A percentile compares a stretch with the other conserved stretches of the same genome.
phyloP scores from a whole-genome alignment of 495 filamentous ascomycete species.

The Penicillium verhagenii region DNA sequence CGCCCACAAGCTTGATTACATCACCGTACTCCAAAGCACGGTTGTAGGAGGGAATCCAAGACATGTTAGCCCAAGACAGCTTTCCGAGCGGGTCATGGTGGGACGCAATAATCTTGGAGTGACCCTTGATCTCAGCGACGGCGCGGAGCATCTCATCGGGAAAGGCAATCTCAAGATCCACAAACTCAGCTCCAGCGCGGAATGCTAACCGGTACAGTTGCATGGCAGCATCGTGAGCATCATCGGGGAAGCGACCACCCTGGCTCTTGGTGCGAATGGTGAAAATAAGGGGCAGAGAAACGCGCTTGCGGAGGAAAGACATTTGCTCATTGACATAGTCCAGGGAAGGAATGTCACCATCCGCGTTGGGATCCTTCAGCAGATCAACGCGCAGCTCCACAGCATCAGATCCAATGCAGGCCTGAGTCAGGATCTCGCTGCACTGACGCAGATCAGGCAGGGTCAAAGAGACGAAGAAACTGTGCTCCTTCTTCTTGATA shows the following conservation, averaged over 20 bases:
- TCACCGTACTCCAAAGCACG: constrained; percentile 83
- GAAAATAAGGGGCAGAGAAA: constrained; percentile 88
- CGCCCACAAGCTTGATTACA: constrained; percentile 90
- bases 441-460: constrained; percentile 67
- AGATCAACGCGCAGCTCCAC: constrained; percentile 94
- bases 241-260: constrained; percentile 85
- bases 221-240: constrained; percentile 63
- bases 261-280: constrained; percentile 84
- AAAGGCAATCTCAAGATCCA: constrained; percentile 91
- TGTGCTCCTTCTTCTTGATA: constrained; percentile 68
- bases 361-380: constrained; percentile 66
- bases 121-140: constrained; percentile 66
- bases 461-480: constrained; percentile 92
- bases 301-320: constrained; percentile 69
- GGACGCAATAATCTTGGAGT: constrained; percentile 84
- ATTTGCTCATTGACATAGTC: constrained; percentile 83
- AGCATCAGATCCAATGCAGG: constrained; percentile 84
- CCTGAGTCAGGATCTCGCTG: constrained; percentile 63
- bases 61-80: constrained; percentile 83
- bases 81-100: constrained; percentile 83
- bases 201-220: constrained; percentile 76
- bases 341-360: constrained; percentile 56
- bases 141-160: constrained; percentile 67
- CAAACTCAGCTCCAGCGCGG: constrained; percentile 81
- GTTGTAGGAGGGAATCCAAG: constrained; percentile 86